Evolutionary conservation across 2,329 filamentous ascomycete species (phyloP).

Genomic region (Cercospora janseana): DNA sequence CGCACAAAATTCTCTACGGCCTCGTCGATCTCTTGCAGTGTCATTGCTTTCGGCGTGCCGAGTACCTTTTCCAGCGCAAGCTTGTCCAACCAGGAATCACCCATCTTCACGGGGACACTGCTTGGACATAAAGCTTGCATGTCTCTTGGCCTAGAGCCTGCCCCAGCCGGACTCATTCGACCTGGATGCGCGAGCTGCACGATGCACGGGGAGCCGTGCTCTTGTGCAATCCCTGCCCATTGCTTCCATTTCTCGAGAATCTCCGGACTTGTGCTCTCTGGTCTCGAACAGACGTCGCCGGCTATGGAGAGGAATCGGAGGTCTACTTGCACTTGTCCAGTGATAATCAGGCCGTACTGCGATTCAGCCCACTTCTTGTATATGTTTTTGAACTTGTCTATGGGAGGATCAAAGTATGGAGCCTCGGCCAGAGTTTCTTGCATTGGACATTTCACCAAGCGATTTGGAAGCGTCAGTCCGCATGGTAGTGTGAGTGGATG

Average conservation of each 20-base stretch:
- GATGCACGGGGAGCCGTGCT: slow-evolving; percentile 44
- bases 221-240: slow-evolving; percentile 39
- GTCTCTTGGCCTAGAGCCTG: slow-evolving; percentile 40
- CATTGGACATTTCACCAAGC: slow-evolving; percentile 50
- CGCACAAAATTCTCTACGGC: slow-evolving; percentile 55
- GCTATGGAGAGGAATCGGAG: slow-evolving; percentile 41
- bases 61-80: slow-evolving; percentile 26
- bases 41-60: slow-evolving; percentile 59
- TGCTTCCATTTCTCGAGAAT: slow-evolving; percentile 36
- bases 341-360: slow-evolving; percentile 46
- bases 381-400: slow-evolving; percentile 43
- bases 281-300: slow-evolving; percentile 35
- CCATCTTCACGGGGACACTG: slow-evolving; percentile 44
- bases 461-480: slow-evolving; percentile 38
- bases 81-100: slow-evolving; percentile 40
- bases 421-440: slow-evolving; percentile 38
- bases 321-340: slow-evolving; percentile 49
- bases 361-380: slow-evolving; percentile 54
- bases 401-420: slow-evolving; percentile 44
- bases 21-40: slow-evolving; percentile 51
- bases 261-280: slow-evolving; percentile 27
- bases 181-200: slow-evolving; percentile 49
- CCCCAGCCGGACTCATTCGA: slow-evolving; percentile 44
- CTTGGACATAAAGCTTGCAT: slow-evolving; percentile 40
- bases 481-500: slow-evolving; percentile 30